A percentile compares a stretch with the other conserved stretches of the same genome.
Conservation (phyloP, 208 protist genomes). For the Naegleria gruberi region DNA sequence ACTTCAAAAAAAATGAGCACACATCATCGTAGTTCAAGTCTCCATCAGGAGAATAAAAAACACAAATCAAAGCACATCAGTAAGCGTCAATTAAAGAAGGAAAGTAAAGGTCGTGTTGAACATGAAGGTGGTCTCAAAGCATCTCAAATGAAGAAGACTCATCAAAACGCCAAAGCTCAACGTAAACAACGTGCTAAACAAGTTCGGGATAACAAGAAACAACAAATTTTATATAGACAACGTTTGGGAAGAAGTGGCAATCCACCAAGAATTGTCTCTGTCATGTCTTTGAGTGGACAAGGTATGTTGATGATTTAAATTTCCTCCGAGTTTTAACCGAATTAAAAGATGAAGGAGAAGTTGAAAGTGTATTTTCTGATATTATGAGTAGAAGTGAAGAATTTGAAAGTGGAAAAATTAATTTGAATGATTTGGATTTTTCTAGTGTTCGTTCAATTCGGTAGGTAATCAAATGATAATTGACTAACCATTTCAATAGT, state of each 20-base stretch:
- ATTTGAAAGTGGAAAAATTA: neutral
- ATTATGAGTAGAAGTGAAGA: neutral
- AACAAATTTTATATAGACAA: neutral
- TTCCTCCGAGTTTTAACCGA: neutral
- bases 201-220: conserved; percentile 16
- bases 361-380: neutral
- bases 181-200: neutral
- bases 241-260: neutral
- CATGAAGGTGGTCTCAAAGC: neutral
- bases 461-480: neutral
- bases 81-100: neutral
- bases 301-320: neutral
- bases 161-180: neutral
- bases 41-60: conserved; percentile 14
- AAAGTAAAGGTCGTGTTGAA: neutral
- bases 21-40: neutral
- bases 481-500: neutral
- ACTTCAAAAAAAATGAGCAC: neutral
- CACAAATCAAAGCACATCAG: neutral
- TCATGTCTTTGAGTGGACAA: conserved; percentile 2
- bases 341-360: neutral
- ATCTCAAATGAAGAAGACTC: neutral
- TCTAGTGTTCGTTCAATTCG: neutral
- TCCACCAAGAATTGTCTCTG: conserved; percentile 21
- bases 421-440: neutral